These are phyloP conservation scores for Cruciata laevipes DNA, from an alignment of 257 asterid species.

Conservation along the genomic window DNA sequence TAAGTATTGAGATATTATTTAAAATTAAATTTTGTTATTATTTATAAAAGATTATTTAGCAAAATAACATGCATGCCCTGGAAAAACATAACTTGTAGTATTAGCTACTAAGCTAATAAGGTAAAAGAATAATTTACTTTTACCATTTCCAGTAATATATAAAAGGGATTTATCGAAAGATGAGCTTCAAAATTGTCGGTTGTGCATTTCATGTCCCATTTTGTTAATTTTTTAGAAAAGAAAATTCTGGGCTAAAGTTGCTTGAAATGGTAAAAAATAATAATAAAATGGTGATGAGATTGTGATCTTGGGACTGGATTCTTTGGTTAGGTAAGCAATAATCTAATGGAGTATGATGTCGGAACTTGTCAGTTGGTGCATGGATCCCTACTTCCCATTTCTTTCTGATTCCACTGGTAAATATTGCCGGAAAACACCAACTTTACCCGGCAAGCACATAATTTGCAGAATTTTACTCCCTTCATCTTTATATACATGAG, in stretches of 20 bases:
- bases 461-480: background rate
- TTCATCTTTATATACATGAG: too few relatives aligned
- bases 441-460: background rate
- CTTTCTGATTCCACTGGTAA: background rate
- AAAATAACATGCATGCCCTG: too few relatives aligned
- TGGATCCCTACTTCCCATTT: background rate
- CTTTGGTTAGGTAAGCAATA: background rate
- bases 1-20: too few relatives aligned
- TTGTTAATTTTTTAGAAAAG: too few relatives aligned
- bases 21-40: too few relatives aligned
- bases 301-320: slow-evolving; percentile 4
- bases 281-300: background rate
- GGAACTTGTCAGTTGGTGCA: background rate
- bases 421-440: background rate
- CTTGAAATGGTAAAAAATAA: background rate
- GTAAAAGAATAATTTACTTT: too few relatives aligned
- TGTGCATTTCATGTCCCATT: background rate
- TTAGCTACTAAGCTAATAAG: too few relatives aligned
- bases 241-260: background rate
- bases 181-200: background rate
- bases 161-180: too few relatives aligned
- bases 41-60: too few relatives aligned
- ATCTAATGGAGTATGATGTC: background rate
- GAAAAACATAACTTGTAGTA: too few relatives aligned
- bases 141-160: too few relatives aligned